These are phyloP conservation scores for Arthrobotrys sinensis DNA, from an alignment of 2,329 filamentous ascomycete species.

Conservation along the genomic window DNA sequence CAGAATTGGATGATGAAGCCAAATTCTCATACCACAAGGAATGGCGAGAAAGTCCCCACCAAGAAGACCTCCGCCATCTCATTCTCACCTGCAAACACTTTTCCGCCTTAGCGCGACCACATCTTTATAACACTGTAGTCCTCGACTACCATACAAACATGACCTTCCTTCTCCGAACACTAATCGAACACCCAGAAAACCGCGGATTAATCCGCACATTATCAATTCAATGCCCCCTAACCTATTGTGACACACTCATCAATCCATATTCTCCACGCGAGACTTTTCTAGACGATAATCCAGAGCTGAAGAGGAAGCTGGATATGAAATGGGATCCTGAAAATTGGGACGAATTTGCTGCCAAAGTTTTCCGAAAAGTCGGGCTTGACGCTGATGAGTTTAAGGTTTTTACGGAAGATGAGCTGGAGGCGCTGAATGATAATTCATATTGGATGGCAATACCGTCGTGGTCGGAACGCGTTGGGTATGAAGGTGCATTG, in stretches of 20 bases:
- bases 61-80: constrained; percentile 26
- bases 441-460: constrained; percentile 48
- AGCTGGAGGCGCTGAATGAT: constrained; percentile 36
- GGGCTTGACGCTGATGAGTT: constrained; percentile 43
- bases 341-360: constrained; percentile 40
- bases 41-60: constrained; percentile 45
- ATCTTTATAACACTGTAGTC: constrained; percentile 33
- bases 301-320: constrained; percentile 31
- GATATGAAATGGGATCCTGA: constrained; percentile 47
- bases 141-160: constrained; percentile 50
- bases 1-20: constrained; percentile 14
- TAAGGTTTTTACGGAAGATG: constrained; percentile 49
- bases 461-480: constrained; percentile 33
- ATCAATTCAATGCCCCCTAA: constrained; percentile 38
- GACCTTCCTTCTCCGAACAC: constrained; percentile 49
- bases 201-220: constrained; percentile 42
- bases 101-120: constrained; percentile 4
- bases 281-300: constrained; percentile 54
- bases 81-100: constrained; percentile 51
- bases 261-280: constrained; percentile 50
- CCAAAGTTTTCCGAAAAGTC: constrained; percentile 19
- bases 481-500: constrained; percentile 39
- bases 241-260: constrained; percentile 13
- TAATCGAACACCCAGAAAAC: constrained; percentile 37
- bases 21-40: not conserved